Evolutionary conservation across 1,139 yeast genomes (phyloP).

Genomic region (Trichomonascaceae sp.): DNA sequence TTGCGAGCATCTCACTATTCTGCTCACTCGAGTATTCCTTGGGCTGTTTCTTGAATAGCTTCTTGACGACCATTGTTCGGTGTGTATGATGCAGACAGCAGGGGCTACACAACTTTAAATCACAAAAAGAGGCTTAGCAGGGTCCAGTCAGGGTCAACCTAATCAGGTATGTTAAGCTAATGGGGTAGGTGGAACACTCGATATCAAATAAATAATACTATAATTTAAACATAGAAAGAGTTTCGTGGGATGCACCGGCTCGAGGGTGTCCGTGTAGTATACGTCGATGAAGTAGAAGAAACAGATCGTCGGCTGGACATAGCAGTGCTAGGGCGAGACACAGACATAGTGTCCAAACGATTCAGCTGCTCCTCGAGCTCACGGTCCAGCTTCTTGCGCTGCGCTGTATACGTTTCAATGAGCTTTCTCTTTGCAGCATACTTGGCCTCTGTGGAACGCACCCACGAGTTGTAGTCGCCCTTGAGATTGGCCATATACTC

Average conservation of each 20-base stretch:
- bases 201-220: neutral
- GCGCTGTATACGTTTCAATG: neutral
- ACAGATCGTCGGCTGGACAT: too few species aligned
- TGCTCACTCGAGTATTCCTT: constrained; percentile 27
- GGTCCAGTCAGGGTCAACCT: neutral
- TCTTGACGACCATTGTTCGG: constrained; percentile 22
- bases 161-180: neutral
- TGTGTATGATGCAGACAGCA: too few species aligned
- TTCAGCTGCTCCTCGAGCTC: neutral
- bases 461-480: neutral
- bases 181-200: neutral
- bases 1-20: constrained; percentile 18
- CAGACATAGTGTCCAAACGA: neutral
- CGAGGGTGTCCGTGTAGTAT: too few species aligned
- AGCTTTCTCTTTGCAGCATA: neutral
- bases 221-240: neutral
- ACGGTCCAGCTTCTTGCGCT: neutral
- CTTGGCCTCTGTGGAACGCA: neutral
- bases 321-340: too few species aligned
- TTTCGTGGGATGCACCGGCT: too few species aligned
- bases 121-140: neutral
- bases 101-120: neutral
- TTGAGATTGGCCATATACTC: neutral
- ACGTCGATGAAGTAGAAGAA: neutral
- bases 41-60: constrained; percentile 21